Evolutionary conservation across 2,329 filamentous ascomycete genomes (phyloP), one percentile per base, ranked within the genome.

Genomic region (Talaromyces rugulosus): DNA sequence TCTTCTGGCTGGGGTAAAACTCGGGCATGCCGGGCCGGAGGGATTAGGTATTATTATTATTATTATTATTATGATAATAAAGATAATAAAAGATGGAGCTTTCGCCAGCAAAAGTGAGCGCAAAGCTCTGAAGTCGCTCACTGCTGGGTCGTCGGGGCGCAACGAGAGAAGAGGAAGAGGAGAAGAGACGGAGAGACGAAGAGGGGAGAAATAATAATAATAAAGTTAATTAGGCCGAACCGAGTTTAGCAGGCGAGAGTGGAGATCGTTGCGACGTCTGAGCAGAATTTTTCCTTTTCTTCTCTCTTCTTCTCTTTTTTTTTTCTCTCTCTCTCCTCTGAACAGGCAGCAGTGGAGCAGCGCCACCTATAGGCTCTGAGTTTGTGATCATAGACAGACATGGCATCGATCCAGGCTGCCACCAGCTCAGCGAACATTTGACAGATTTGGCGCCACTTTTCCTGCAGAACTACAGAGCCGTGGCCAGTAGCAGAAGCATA

Each of bases 61-160:
- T 56, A 68, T 61, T 18, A 68, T 63, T 40, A 69, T 63, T 58
- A 73, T 71, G 44, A 61, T 62, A 47, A 31, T 31, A 56, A 60
- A 44, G n/a, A 27, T 23, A 47, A 56, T 54, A 50, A 23, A 31
- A 50, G 36, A 30, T 77, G 80, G 82, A 80, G 77, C 82, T 83
- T 84, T 70, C 73, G 64, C 62, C 63, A 70, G 65, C 66, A 75
- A 59, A 55, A 31, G 78, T 78, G 79, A 82, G 79, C 82, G 81
- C 82, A 83, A 84, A 84, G 81, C 81, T 80, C 78, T 69, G 75
- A 84, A 84, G 82, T 84, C 82, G 81, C 81, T 81, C 80, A 77
- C 73, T 63, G 65, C 61, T 59, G 31, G 11, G 42, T 42, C 31
- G 50, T 33, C 33, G 18, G 53, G 61, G 61, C 56, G 61, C 57